A percentile compares a stretch with the other conserved stretches of the same genome.
Conservation (phyloP, 108 stramenopile species). For the Fistulifera pelliculosa region DNA sequence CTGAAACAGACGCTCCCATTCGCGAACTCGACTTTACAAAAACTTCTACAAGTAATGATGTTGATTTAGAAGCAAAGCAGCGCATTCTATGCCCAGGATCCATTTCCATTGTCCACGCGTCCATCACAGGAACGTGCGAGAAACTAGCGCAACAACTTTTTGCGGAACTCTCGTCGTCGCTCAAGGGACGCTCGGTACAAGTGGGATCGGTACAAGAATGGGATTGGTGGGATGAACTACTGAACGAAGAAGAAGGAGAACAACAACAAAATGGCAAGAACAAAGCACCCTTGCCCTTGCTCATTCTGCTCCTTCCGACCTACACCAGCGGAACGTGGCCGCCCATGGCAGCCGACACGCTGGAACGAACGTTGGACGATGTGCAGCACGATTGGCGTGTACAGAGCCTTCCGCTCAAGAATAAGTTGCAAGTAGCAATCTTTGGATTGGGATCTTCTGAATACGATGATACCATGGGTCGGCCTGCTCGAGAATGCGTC, state of each 20-base stretch:
- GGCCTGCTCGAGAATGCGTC: conserved; percentile 68
- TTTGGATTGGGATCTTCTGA: conserved; percentile 84
- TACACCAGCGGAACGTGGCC: conserved; percentile 70
- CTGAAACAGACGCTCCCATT: too few relatives aligned
- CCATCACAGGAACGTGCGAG: conserved; percentile 70
- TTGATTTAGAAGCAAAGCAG: background rate
- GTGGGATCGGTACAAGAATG: conserved; percentile 40
- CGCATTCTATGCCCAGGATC: conserved; percentile 32
- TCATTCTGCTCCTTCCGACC: conserved; percentile 63
- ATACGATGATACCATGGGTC: conserved; percentile 69
- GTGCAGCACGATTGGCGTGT: conserved; percentile 77
- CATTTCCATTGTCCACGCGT: conserved; percentile 72
- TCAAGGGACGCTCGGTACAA: conserved; percentile 25
- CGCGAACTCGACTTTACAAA: too few relatives aligned
- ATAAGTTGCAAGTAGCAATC: conserved; percentile 32
- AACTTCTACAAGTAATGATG: too few relatives aligned
- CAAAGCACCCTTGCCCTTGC: conserved; percentile 20
- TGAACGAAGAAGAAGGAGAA: conserved; percentile 55
- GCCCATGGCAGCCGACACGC: conserved; percentile 21
- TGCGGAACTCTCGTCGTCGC: conserved; percentile 7
- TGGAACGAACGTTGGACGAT: conserved; percentile 50
- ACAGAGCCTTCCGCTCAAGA: conserved; percentile 57
- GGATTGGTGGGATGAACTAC: conserved; percentile 90
- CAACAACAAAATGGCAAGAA: background rate
- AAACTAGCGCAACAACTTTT: conserved; percentile 34